Evolutionary conservation across 805 yeast species (phyloP).

Genomic region (Sugiyamaella smithiae): DNA sequence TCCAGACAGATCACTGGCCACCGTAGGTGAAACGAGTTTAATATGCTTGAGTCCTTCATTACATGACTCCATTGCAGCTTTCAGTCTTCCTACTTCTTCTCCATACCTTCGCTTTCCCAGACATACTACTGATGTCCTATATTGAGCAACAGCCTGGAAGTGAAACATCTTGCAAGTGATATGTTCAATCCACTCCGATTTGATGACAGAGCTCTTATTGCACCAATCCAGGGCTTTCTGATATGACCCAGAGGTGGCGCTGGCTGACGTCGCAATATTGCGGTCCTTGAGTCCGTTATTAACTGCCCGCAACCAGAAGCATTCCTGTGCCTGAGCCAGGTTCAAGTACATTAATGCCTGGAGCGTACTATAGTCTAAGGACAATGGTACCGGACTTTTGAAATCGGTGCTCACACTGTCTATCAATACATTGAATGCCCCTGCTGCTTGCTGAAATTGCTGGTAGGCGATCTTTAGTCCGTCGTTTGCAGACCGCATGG

Average conservation of each 20-base stretch:
- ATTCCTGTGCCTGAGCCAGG: slow-evolving; percentile 86
- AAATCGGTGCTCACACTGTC: slow-evolving; percentile 27
- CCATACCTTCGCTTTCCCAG: slow-evolving; percentile 58
- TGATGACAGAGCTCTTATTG: slow-evolving; percentile 48
- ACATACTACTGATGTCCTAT: slow-evolving; percentile 54
- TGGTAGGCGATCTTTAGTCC: slow-evolving; percentile 62
- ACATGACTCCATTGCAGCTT: slow-evolving; percentile 42
- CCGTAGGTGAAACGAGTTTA: slow-evolving; percentile 42
- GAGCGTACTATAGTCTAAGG: slow-evolving; percentile 51
- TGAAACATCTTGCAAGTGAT: slow-evolving; percentile 58
- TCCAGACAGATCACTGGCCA: slow-evolving; percentile 52
- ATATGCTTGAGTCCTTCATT: slow-evolving; percentile 38
- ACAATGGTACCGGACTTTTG: slow-evolving; percentile 37
- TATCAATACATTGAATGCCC: slow-evolving; percentile 49
- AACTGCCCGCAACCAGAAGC: slow-evolving; percentile 73
- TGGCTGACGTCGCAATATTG: slow-evolving; percentile 60
- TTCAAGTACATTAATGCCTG: slow-evolving; percentile 50
- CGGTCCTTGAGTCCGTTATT: slow-evolving; percentile 52
- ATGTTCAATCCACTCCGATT: slow-evolving; percentile 64
- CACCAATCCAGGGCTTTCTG: slow-evolving; percentile 42
- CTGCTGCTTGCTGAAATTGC: slow-evolving; percentile 68
- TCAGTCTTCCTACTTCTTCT: slow-evolving; percentile 61
- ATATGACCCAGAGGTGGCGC: slow-evolving; percentile 61
- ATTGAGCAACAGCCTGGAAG: slow-evolving; percentile 69
- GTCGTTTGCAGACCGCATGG: slow-evolving; percentile 44